These are phyloP conservation scores for Multifurca ochricompacta DNA, from an alignment of 768 basidiomycete genomes.

Conservation along the genomic window DNA sequence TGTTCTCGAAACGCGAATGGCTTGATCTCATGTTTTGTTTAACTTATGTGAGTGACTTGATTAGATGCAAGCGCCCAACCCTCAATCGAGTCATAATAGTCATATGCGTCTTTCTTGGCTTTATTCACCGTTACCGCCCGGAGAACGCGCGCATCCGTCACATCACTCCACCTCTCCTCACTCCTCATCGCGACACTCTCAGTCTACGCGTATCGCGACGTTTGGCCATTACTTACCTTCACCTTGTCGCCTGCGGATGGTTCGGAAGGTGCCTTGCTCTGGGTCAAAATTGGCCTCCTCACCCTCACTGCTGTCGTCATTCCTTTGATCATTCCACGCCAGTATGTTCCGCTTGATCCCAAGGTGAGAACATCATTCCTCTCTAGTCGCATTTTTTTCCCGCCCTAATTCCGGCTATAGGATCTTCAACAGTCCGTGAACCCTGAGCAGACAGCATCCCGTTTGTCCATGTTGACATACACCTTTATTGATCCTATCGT, in stretches of 20 bases:
- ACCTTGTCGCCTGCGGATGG: constrained; percentile 42
- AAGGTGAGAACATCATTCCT: constrained; percentile 28
- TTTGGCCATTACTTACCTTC: constrained; percentile 54
- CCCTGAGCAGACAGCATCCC: constrained; percentile 28
- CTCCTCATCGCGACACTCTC: constrained; percentile 41
- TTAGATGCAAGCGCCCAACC: background rate
- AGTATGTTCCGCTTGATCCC: constrained; percentile 52
- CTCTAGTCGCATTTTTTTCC: background rate
- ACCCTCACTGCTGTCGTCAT: constrained; percentile 38
- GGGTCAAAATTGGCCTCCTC: constrained; percentile 45
- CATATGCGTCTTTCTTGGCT: constrained; percentile 22
- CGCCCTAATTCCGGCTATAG: constrained; percentile 9
- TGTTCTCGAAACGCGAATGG: constrained; percentile 14
- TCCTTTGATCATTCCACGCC: constrained; percentile 48
- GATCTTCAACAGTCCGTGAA: constrained; percentile 23
- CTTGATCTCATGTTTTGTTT: constrained; percentile 21
- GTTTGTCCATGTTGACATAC: constrained; percentile 33
- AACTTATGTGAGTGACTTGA: constrained; percentile 28
- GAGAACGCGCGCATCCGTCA: constrained; percentile 2
- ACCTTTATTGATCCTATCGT: constrained; percentile 50
- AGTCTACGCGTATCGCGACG: constrained; percentile 49
- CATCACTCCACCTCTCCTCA: constrained; percentile 39
- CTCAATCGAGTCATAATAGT: constrained; percentile 9
- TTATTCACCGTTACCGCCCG: constrained; percentile 17
- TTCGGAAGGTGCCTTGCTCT: constrained; percentile 41